Evolutionary conservation across 192 early-diverging fungal genomes (phyloP).

Genomic region (Entomortierella lignicola): DNA sequence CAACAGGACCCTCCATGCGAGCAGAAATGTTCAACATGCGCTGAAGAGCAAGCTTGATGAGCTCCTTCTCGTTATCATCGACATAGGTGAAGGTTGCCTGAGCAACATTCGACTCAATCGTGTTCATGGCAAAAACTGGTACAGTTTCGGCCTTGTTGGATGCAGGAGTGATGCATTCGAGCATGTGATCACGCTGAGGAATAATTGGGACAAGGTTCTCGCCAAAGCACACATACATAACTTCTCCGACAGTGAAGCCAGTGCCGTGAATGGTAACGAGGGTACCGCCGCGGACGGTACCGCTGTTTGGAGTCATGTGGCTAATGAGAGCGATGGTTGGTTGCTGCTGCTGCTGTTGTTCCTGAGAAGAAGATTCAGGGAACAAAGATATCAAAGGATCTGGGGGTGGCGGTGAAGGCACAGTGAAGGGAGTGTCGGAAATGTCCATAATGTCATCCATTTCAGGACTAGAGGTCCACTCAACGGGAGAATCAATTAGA

Average conservation of each 20-base stretch:
- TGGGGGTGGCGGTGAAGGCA: conserved; percentile 50
- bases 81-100: conserved; percentile 46
- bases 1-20: conserved; percentile 50
- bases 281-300: conserved; percentile 44
- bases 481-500: conserved; percentile 34
- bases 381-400: conserved; percentile 51
- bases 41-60: conserved; percentile 52
- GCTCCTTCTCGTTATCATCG: conserved; percentile 54
- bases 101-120: conserved; percentile 27
- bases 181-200: conserved; percentile 53
- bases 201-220: conserved; percentile 45
- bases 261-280: conserved; percentile 46
- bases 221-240: conserved; percentile 52
- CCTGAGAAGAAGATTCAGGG: conserved; percentile 24
- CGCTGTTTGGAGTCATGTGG: conserved; percentile 51
- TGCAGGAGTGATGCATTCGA: conserved; percentile 49
- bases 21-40: conserved; percentile 50
- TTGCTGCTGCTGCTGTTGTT: conserved; percentile 25
- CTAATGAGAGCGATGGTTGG: conserved; percentile 23
- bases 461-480: conserved; percentile 41
- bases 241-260: conserved; percentile 42
- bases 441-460: conserved; percentile 49
- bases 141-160: conserved; percentile 47
- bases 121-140: conserved; percentile 46
- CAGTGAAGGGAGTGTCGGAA: conserved; percentile 43